Conservation (phyloP, 768 basidiomycete species). For the Amanita thiersii region DNA sequence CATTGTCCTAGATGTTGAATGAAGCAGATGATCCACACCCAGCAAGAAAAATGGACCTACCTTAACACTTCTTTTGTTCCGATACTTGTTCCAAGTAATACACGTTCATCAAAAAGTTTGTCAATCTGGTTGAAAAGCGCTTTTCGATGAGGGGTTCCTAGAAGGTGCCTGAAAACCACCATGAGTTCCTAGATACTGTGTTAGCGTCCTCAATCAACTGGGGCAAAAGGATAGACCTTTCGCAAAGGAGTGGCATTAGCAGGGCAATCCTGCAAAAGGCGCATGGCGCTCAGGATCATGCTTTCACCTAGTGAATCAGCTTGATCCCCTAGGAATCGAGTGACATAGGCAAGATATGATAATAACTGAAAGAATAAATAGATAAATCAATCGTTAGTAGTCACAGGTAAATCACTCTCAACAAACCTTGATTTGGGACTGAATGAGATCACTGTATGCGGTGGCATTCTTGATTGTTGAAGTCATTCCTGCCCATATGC, state of each 20-base stretch:
- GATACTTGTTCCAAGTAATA: slow-evolving; percentile 78
- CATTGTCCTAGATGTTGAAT: slow-evolving; percentile 16
- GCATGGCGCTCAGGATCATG: slow-evolving; percentile 69
- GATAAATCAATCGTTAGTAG: too few species aligned
- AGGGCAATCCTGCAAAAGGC: slow-evolving; percentile 93
- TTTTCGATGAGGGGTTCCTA: slow-evolving; percentile 68
- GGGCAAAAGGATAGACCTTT: slow-evolving; percentile 41
- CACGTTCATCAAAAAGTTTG: slow-evolving; percentile 84
- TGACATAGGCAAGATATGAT: slow-evolving; percentile 86
- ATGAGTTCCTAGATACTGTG: slow-evolving; percentile 63
- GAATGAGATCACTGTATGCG: slow-evolving; percentile 77
- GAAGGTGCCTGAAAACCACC: slow-evolving; percentile 86
- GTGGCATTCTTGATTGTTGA: slow-evolving; percentile 62
- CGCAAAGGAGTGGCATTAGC: slow-evolving; percentile 73
- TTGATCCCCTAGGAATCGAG: slow-evolving; percentile 52
- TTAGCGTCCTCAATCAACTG: slow-evolving; percentile 11
- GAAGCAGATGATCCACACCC: slow-evolving; percentile 2
- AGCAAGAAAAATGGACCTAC: slow-evolving; percentile 30
- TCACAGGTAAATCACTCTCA: too few species aligned
- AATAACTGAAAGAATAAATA: slow-evolving; percentile 73
- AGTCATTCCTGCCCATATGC: slow-evolving; percentile 78
- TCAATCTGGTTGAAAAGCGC: slow-evolving; percentile 79
- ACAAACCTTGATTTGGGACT: slow-evolving; percentile 84
- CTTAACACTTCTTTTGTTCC: slow-evolving; percentile 81
- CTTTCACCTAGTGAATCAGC: slow-evolving; percentile 73